Evolutionary conservation across 1,139 yeast species (phyloP), one percentile per base, ranked within the genome.

Genomic region (Diutina catenulata): DNA sequence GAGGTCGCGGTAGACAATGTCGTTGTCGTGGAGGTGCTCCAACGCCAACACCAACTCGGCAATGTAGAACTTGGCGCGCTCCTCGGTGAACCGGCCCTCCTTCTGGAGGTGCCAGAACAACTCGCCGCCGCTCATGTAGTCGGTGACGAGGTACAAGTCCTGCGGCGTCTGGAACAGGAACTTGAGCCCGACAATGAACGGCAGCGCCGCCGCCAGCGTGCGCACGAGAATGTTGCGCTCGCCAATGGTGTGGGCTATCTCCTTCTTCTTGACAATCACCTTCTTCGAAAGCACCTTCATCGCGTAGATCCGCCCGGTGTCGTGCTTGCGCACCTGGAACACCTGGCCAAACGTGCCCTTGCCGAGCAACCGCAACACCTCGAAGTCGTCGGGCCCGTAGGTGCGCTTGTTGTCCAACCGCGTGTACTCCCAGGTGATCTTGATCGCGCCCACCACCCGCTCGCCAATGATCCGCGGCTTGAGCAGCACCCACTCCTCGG

Each of bases 321-420:
- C 97, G 50, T 70, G 71, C 68, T 88, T 91, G 48, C 82, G 78
- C 36, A 91, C 98, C 60, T 88, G 97, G 59, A 80, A 91, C 29
- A 91, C 98, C 60, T 84, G 95, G 24, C 98, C 98, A 66, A 91
- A 91, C 0, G 97, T 91, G 38, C 98, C 98, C 55, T 86, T 87
- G 43, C 98, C 98, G 44, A 91, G 68, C 40, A 91, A 66, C 51
- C 95, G 71, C 49, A 91, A 72, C 15, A 88, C 83, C 53, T 88
- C 95, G 57, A 91, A 91, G 60, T 91, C 96, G 42, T 80, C 80
- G 5, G 97, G 97, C 1, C 95, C 95, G 52, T 80, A 86, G 48
- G 80, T 84, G 47, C 76, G 75, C 56, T 80, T 79, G 41, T 72
- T 63, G 29, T 82, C 78, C 31, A 57, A 47, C 28, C 76, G 68